These are phyloP conservation scores for Euphorbia tirucalli DNA, from an alignment of 345 rosid species.

Conservation along the genomic window DNA sequence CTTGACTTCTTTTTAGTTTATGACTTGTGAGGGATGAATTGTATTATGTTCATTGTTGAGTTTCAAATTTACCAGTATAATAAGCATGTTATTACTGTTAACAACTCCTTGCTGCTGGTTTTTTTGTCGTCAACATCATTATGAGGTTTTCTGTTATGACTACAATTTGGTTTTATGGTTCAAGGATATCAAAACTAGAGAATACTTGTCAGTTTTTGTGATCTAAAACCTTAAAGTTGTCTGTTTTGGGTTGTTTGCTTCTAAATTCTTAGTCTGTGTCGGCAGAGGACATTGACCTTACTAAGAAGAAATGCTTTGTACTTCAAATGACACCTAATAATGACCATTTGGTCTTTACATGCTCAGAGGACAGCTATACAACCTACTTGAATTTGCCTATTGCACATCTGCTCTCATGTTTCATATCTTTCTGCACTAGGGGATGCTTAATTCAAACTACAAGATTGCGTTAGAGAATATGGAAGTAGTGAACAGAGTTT, in stretches of 20 bases:
- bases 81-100: not conserved
- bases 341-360: not conserved
- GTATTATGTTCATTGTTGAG: not conserved
- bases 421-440: not conserved
- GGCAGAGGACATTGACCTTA: not conserved
- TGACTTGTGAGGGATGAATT: slow-evolving; percentile 3
- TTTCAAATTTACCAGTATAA: not conserved
- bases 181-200: not conserved
- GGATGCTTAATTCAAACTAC: not conserved
- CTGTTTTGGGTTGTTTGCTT: not conserved
- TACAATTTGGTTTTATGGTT: not conserved
- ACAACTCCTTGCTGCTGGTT: not conserved
- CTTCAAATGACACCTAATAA: not conserved
- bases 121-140: not conserved
- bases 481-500: not conserved
- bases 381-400: not conserved
- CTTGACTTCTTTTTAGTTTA: slow-evolving; percentile 12
- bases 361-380: not conserved
- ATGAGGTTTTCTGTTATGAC: not conserved
- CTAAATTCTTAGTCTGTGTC: not conserved
- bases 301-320: not conserved
- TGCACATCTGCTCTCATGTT: not conserved
- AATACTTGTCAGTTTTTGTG: not conserved
- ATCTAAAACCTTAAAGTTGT: not conserved
- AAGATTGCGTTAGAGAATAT: not conserved